Conservation (phyloP, 371 early-diverging fungal species). For the Racocetra persica region DNA sequence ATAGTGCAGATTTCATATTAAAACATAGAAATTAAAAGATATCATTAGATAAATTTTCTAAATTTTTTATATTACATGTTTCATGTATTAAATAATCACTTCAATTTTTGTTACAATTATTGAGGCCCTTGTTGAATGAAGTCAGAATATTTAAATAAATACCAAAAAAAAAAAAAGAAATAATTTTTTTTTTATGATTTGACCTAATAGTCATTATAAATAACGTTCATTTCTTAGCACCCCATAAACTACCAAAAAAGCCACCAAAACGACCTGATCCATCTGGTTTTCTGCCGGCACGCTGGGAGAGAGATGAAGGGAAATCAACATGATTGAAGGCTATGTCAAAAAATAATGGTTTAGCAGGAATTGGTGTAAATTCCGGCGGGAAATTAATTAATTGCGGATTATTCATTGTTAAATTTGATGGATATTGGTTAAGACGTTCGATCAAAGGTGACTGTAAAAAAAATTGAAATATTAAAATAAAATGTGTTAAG, state of each 20-base stretch:
- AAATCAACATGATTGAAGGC: constrained; percentile 78
- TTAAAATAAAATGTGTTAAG: background rate
- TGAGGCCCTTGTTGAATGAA: no score
- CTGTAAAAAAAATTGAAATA: constrained; percentile 42
- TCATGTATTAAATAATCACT: no score
- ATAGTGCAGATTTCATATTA: background rate
- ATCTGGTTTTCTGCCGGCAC: constrained; percentile 48
- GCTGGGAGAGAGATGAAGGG: constrained; percentile 52
- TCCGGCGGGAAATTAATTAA: constrained; percentile 74
- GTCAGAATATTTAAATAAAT: no score
- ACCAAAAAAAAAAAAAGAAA: no score
- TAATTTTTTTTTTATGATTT: no score
- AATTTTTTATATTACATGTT: no score
- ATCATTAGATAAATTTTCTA: no score
- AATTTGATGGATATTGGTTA: constrained; percentile 59
- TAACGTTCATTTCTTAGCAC: constrained; percentile 29
- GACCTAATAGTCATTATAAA: no score
- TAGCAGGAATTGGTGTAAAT: constrained; percentile 73
- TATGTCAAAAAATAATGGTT: constrained; percentile 85
- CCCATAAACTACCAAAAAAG: constrained; percentile 54
- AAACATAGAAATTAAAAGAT: no score
- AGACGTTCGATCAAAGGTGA: constrained; percentile 58
- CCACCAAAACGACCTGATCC: constrained; percentile 38
- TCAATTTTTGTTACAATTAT: no score
- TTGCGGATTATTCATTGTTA: constrained; percentile 54